These are phyloP conservation scores for Gossypium stocksii DNA, from an alignment of 345 rosid species.

Conservation along the genomic window DNA sequence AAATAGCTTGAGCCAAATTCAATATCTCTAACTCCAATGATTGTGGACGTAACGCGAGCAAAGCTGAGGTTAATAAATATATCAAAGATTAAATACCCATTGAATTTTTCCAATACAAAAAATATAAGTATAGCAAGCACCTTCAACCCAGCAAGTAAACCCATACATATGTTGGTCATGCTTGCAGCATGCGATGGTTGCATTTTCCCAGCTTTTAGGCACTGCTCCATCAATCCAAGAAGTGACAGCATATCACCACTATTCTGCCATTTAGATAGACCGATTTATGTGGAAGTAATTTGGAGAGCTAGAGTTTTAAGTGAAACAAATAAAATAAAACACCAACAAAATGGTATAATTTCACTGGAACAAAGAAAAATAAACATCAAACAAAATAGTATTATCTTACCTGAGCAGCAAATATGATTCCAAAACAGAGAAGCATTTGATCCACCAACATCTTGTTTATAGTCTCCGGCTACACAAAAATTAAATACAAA, in stretches of 20 bases:
- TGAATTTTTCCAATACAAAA: slow-evolving; percentile 15
- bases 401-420: slow-evolving; percentile 77
- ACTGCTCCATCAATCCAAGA: slow-evolving; percentile 71
- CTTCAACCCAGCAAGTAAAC: slow-evolving; percentile 82
- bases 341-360: neutral
- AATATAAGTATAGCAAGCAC: slow-evolving; percentile 32
- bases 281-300: neutral
- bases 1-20: slow-evolving; percentile 60
- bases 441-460: slow-evolving; percentile 92
- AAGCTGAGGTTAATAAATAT: slow-evolving; percentile 40
- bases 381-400: slow-evolving; percentile 19
- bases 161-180: slow-evolving; percentile 85
- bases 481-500: slow-evolving; percentile 28
- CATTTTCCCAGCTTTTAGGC: slow-evolving; percentile 76
- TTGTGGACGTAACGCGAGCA: slow-evolving; percentile 63
- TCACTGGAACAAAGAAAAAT: slow-evolving; percentile 15
- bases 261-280: slow-evolving; percentile 47
- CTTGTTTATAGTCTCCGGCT: slow-evolving; percentile 94
- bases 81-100: slow-evolving; percentile 12
- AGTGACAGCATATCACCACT: slow-evolving; percentile 64
- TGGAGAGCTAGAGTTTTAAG: slow-evolving; percentile 4
- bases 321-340: slow-evolving; percentile 5
- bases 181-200: slow-evolving; percentile 80
- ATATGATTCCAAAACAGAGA: slow-evolving; percentile 84
- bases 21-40: slow-evolving; percentile 62